Percentiles rank a stretch among this genome's conserved stretches.
Conservation (phyloP, 495 filamentous ascomycete genomes). For the Neurospora hispaniola region DNA sequence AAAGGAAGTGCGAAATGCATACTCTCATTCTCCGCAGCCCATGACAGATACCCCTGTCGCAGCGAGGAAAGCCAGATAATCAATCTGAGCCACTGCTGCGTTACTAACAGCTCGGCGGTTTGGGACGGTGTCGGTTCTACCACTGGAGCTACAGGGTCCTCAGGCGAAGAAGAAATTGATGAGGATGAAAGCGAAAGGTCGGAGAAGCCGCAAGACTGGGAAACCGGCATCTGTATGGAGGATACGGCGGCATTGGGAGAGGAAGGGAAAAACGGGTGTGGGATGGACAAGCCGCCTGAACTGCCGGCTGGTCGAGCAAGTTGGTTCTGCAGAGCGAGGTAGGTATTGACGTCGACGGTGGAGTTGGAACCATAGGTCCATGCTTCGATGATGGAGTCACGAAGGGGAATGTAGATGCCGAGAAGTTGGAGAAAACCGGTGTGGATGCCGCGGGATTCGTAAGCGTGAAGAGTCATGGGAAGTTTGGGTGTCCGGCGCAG, state of each 20-base stretch:
- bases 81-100: constrained; percentile 51
- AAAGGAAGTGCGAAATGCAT: constrained; percentile 50
- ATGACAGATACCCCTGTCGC: constrained; percentile 40
- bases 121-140: constrained; percentile 18
- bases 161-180: background rate
- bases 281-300: constrained; percentile 20
- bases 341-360: constrained; percentile 26
- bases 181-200: background rate
- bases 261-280: constrained; percentile 32
- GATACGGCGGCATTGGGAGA: constrained; percentile 25
- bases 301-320: constrained; percentile 21
- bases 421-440: constrained; percentile 45
- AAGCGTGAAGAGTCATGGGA: constrained; percentile 38
- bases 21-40: constrained; percentile 31
- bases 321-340: constrained; percentile 34
- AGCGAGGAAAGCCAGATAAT: constrained; percentile 54
- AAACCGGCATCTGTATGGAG: background rate
- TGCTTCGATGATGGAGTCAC: constrained; percentile 24
- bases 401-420: constrained; percentile 31
- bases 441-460: constrained; percentile 37
- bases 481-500: constrained; percentile 34
- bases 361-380: constrained; percentile 24
- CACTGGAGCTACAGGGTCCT: background rate
- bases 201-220: background rate
- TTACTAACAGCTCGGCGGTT: constrained; percentile 51